Conservation (phyloP, 805 yeast genomes). For the Suhomyces sp. region DNA sequence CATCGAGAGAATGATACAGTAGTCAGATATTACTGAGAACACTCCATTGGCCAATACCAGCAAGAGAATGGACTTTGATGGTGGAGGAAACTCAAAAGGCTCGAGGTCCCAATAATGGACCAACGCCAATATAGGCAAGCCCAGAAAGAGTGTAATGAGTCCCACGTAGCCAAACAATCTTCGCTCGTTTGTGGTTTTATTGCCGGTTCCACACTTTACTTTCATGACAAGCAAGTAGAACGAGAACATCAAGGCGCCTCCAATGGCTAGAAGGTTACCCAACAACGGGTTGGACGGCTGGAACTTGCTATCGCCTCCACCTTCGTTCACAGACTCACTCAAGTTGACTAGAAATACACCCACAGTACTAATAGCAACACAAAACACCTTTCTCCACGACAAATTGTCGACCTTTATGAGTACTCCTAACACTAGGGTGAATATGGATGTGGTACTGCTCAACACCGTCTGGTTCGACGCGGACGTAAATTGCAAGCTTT, state of each 20-base stretch:
- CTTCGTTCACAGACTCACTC: slow-evolving; percentile 22
- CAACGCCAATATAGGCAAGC: slow-evolving; percentile 37
- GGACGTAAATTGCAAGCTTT: slow-evolving; percentile 47
- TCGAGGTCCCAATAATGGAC: slow-evolving; percentile 41
- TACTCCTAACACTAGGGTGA: slow-evolving; percentile 46
- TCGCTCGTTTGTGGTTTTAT: slow-evolving; percentile 44
- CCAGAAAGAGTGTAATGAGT: slow-evolving; percentile 34
- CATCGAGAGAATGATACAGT: slow-evolving; percentile 48
- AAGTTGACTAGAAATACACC: slow-evolving; percentile 48
- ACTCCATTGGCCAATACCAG: slow-evolving; percentile 41
- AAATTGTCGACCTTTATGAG: slow-evolving; percentile 40
- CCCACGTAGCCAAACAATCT: slow-evolving; percentile 49
- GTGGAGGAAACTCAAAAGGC: slow-evolving; percentile 41
- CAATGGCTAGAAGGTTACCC: slow-evolving; percentile 45
- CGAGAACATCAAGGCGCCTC: slow-evolving; percentile 48
- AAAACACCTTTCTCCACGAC: slow-evolving; percentile 37
- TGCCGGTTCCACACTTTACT: slow-evolving; percentile 42
- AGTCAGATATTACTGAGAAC: slow-evolving; percentile 49
- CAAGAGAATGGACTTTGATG: slow-evolving; percentile 27
- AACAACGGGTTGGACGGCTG: slow-evolving; percentile 37
- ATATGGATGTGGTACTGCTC: slow-evolving; percentile 50
- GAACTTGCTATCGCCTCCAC: slow-evolving; percentile 22
- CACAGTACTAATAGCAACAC: slow-evolving; percentile 42
- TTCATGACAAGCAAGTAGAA: slow-evolving; percentile 44
- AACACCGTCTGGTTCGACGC: slow-evolving; percentile 53